These are phyloP conservation scores for Aspergillus leporis DNA, from an alignment of 495 filamentous ascomycete species.

Conservation along the genomic window DNA sequence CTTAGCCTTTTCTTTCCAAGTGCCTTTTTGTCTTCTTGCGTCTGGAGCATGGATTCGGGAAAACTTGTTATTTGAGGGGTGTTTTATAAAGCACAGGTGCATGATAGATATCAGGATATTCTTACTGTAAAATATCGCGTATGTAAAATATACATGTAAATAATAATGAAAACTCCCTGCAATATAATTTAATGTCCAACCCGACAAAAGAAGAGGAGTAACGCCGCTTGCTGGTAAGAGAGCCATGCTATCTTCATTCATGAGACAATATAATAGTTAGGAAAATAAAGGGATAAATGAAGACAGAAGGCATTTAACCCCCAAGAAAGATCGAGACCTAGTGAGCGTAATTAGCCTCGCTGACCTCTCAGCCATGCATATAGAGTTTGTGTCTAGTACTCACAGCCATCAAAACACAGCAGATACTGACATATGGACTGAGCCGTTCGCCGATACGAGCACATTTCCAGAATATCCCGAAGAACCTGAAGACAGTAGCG, in stretches of 20 bases:
- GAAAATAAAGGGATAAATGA: background rate
- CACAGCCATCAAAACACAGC: slow-evolving; percentile 93
- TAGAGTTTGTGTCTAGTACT: slow-evolving; percentile 35
- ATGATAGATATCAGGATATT: slow-evolving; percentile 9
- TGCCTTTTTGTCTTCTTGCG: slow-evolving; percentile 15
- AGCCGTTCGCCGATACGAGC: slow-evolving; percentile 90
- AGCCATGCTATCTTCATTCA: slow-evolving; percentile 14
- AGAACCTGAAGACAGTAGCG: slow-evolving; percentile 53
- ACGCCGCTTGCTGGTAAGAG: slow-evolving; percentile 15
- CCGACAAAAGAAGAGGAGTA: slow-evolving; percentile 7
- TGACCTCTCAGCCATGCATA: background rate
- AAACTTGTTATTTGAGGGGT: background rate
- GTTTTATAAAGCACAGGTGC: slow-evolving; percentile 14
- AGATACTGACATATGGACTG: slow-evolving; percentile 94
- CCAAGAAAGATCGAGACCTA: slow-evolving; percentile 49
- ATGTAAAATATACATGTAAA: slow-evolving; percentile 30
- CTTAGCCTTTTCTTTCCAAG: slow-evolving; percentile 18
- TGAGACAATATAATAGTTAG: slow-evolving; percentile 1
- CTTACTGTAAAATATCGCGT: slow-evolving; percentile 11
- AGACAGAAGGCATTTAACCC: slow-evolving; percentile 22
- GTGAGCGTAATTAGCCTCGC: slow-evolving; percentile 11
- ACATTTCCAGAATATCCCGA: slow-evolving; percentile 96
- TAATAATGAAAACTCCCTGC: slow-evolving; percentile 11
- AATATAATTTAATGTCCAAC: slow-evolving; percentile 5
- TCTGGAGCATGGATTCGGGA: slow-evolving; percentile 11